These are phyloP conservation scores for Ophiostoma novo-ulmi DNA, from an alignment of 2,329 filamentous ascomycete genomes.

Conservation along the genomic window DNA sequence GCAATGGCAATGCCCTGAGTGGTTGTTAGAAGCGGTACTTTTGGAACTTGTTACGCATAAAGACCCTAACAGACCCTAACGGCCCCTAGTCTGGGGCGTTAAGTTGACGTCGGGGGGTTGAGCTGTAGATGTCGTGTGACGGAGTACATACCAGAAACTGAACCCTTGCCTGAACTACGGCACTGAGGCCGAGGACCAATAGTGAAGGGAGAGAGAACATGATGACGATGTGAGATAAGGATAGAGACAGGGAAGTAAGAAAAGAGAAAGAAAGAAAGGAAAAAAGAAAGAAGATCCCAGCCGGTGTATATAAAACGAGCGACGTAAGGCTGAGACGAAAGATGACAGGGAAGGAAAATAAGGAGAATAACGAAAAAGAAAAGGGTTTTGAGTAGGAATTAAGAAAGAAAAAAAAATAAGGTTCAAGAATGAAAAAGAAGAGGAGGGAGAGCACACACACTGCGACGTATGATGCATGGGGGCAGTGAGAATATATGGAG, in stretches of 20 bases:
- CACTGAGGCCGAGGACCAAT: conserved; percentile 22
- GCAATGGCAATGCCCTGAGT: conserved; percentile 35
- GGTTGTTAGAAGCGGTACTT: conserved; percentile 46
- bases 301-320: conserved; percentile 4
- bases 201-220: conserved; percentile 12
- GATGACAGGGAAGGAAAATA: background rate
- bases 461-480: conserved; percentile 5
- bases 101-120: background rate
- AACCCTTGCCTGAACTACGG: conserved; percentile 21
- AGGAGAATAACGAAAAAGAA: conserved; percentile 12
- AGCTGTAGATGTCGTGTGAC: background rate
- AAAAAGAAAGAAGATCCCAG: background rate
- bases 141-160: conserved; percentile 21
- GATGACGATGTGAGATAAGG: background rate
- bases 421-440: background rate
- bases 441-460: background rate
- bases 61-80: background rate
- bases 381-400: conserved; percentile 8
- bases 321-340: conserved; percentile 10
- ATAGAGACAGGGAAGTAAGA: too few species aligned
- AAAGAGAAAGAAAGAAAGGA: background rate
- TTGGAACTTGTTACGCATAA: background rate
- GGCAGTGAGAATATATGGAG: conserved; percentile 9
- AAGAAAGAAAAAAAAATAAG: conserved; percentile 16
- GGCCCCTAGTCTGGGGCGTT: background rate